Evolutionary conservation across 2,329 filamentous ascomycete genomes (phyloP), one percentile per base, ranked within the genome.

Genomic region (Penicillium sp.): DNA sequence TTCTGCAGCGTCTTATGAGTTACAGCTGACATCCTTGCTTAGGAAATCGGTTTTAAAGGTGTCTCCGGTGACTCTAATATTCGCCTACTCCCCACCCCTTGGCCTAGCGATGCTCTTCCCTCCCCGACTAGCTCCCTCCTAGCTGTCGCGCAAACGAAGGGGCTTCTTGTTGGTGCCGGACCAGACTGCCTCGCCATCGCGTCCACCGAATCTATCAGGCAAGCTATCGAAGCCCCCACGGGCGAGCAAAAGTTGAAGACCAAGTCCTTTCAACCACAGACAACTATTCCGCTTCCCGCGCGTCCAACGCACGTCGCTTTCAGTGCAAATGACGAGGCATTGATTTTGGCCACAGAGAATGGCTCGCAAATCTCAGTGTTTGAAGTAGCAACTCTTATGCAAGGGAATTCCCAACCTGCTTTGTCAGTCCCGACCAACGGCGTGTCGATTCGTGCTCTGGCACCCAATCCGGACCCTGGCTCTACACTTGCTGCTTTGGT

Each of bases 271-370:
- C 70, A 79, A 42, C 84, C 89, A 2, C 79, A 90, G 59, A 70
- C 85, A 35, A 82, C 74, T 42, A 75, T 96, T 5, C 71, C 80
- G 1, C 74, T 93, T 54, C 77, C 84, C 7, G 75, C 80, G 55
- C 80, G 84, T 51, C 76, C 95, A 37, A 93, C 87, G 8, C 92
- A 98, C 61, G 73, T 98, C 13, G 80, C 82, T 11, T 98, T 98
- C 61, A 90, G 87, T 0, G 77, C 85, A n/a, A 85, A 93, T 55
- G 93, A 95, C 59, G 79, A 79, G 52, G 87, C 84, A 51, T 70
- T 98, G 43, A 76, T 95, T 23, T 71, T 95, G 16, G 87, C 86
- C 8, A 85, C 86, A 2, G 85, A 95, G 63, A 72, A 76, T 37
- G 84, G 85, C 8, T 84, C 87, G 22, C 87, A 88, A 3, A 68